Evolutionary conservation across 495 filamentous ascomycete species (phyloP).

Genomic region (Penicillium arizonense): DNA sequence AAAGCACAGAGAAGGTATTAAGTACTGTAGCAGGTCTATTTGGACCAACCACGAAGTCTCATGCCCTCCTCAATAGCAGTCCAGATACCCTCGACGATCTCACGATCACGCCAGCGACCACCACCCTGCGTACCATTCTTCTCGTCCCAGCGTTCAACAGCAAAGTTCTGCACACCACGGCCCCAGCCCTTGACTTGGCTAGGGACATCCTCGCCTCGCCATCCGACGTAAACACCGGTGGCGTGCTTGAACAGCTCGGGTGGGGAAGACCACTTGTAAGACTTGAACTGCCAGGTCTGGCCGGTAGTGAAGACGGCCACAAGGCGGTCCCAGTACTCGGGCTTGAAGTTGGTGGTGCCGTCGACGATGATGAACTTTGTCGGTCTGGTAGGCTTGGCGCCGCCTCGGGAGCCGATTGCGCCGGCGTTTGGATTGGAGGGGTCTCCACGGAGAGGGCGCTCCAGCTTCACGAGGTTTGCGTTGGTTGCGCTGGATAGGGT

Average conservation of each 20-base stretch:
- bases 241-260: constrained; percentile 86
- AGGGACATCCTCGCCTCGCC: constrained; percentile 81
- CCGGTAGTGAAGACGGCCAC: constrained; percentile 98
- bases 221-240: constrained; percentile 85
- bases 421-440: constrained; percentile 26
- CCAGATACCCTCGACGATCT: constrained; percentile 94
- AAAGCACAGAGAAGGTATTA: background rate
- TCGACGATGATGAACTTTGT: constrained; percentile 93
- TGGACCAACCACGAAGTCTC: constrained; percentile 76
- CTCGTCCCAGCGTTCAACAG: constrained; percentile 78
- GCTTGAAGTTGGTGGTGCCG: constrained; percentile 88
- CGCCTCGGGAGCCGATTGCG: constrained; percentile 20
- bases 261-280: constrained; percentile 92
- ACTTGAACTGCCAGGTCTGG: constrained; percentile 98
- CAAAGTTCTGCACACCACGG: constrained; percentile 69
- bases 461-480: constrained; percentile 79
- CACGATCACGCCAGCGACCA: constrained; percentile 84
- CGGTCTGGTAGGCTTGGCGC: constrained; percentile 57
- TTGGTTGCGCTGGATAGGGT: constrained; percentile 54
- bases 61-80: constrained; percentile 84
- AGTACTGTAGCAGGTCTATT: constrained; percentile 16
- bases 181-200: constrained; percentile 79
- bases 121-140: constrained; percentile 48
- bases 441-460: constrained; percentile 64
- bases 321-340: constrained; percentile 94